Conservation (phyloP, 1,284 basidiomycete species). For the Bothia castanella region DNA sequence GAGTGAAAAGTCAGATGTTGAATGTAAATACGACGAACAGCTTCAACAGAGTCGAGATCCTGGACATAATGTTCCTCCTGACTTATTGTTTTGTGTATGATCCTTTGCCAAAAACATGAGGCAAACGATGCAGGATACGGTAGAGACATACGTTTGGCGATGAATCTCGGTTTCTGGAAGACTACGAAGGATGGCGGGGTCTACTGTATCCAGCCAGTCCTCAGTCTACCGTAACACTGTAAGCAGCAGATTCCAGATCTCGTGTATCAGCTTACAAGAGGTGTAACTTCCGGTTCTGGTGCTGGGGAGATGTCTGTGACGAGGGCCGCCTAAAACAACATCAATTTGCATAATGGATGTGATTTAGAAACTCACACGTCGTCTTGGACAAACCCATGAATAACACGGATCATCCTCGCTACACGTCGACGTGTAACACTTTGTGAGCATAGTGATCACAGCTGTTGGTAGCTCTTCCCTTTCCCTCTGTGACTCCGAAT, state of each 20-base stretch:
- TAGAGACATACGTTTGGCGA: slow-evolving; percentile 66
- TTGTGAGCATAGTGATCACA: slow-evolving; percentile 74
- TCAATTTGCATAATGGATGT: slow-evolving; percentile 7
- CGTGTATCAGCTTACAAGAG: slow-evolving; percentile 24
- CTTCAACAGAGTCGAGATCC: slow-evolving; percentile 84
- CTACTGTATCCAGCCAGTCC: slow-evolving; percentile 75
- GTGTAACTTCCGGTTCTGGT: slow-evolving; percentile 24
- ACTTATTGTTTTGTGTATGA: slow-evolving; percentile 88
- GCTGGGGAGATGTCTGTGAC: slow-evolving; percentile 22
- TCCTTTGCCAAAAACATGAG: slow-evolving; percentile 39
- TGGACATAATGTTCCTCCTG: slow-evolving; percentile 90
- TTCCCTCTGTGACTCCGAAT: slow-evolving; percentile 52
- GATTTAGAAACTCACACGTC: slow-evolving; percentile 44
- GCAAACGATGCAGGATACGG: neutral
- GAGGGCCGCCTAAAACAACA: slow-evolving; percentile 20
- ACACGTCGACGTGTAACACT: slow-evolving; percentile 84
- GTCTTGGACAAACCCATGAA: slow-evolving; percentile 64
- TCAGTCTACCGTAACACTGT: slow-evolving; percentile 36
- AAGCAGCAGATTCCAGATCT: slow-evolving; percentile 15
- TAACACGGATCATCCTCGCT: slow-evolving; percentile 68
- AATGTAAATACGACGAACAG: slow-evolving; percentile 38
- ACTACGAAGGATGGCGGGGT: slow-evolving; percentile 62
- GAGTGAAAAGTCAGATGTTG: neutral
- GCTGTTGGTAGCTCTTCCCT: slow-evolving; percentile 82
- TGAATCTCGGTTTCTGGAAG: slow-evolving; percentile 77